These are phyloP conservation scores for Aphanoascus verrucosus DNA, from an alignment of 2,329 filamentous ascomycete species.

Conservation along the genomic window DNA sequence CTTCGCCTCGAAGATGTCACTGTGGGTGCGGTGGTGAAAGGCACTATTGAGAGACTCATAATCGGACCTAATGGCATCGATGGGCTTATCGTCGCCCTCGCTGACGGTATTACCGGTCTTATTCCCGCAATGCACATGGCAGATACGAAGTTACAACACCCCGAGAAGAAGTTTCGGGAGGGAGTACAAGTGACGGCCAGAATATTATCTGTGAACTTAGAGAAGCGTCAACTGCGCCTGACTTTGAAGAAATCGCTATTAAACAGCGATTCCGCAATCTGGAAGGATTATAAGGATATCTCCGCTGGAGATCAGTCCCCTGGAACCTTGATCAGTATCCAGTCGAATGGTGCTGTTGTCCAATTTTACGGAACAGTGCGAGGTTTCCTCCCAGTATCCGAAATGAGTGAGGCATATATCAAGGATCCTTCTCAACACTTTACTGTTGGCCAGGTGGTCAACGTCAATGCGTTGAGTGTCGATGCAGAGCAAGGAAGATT, in stretches of 20 bases:
- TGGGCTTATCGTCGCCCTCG: slow-evolving; percentile 70
- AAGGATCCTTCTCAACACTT: slow-evolving; percentile 84
- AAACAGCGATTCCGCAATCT: slow-evolving; percentile 72
- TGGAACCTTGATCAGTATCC: slow-evolving; percentile 76
- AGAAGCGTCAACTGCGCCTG: slow-evolving; percentile 68
- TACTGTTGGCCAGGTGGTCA: slow-evolving; percentile 79
- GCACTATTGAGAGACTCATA: slow-evolving; percentile 73
- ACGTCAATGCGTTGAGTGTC: slow-evolving; percentile 74
- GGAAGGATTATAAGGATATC: slow-evolving; percentile 67
- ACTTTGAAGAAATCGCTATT: slow-evolving; percentile 92
- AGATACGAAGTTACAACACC: slow-evolving; percentile 77
- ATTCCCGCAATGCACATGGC: slow-evolving; percentile 81
- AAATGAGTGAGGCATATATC: slow-evolving; percentile 98
- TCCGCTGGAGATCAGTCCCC: slow-evolving; percentile 64
- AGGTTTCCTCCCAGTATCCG: slow-evolving; percentile 81
- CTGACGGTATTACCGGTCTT: slow-evolving; percentile 79
- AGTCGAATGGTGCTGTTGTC: slow-evolving; percentile 69
- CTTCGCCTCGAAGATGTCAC: slow-evolving; percentile 84
- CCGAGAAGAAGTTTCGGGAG: slow-evolving; percentile 91
- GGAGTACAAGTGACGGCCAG: slow-evolving; percentile 74
- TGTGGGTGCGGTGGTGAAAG: slow-evolving; percentile 68
- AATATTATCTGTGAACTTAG: slow-evolving; percentile 67
- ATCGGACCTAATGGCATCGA: slow-evolving; percentile 66
- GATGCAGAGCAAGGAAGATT: slow-evolving; percentile 61
- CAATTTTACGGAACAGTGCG: slow-evolving; percentile 80